Base-by-base conservation (phyloP, 2,329 filamentous ascomycete species). In the Fusarium marasasianum region DNA sequence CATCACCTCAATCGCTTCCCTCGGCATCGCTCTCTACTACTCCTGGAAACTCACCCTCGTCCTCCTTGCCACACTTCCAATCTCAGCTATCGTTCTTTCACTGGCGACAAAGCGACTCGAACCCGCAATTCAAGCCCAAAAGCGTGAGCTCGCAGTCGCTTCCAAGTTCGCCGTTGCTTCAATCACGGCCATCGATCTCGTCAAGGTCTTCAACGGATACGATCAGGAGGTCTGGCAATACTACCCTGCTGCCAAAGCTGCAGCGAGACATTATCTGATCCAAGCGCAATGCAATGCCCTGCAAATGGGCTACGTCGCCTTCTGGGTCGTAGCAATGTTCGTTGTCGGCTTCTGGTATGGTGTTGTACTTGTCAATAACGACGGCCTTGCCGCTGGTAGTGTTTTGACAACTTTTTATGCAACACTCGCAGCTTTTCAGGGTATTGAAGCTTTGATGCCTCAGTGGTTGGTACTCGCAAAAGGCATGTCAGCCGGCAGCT, bases 321-420 rank as follows among this genome's bases (percentile, higher is more conserved):
- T 97, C 74, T 91, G 95, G 84, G 91, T 92, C 37, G 88, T 94
- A 8, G 87, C 86, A 4, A 91, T 98, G 80, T 98, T 98, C 74
- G 92, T 97, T 0, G 89, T 95, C 65, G 95, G 95, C 0, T 98
- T 98, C 78, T 98, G 94, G 90, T 97, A 95, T 76, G 95, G 95
- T 1, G 89, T 92, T 35, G 84, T 89, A 3, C 87, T 98, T 4
- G 91, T 96, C 15, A 85, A 86, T 20, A 82, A 86, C 15, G 82
- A 87, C 4, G 90, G 90, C 2, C 83, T 90, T 18, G 86, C 85
- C 17, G 84, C 94, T 0, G 93, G 92, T 1, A 86, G 92, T 63
- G 89, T 97, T 7, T 82, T 98, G 50, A 96, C 94, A 0, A 93
- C 94, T 0, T 98, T 98, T 74, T 97, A 96, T 85, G 90, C 93